Conservation (phyloP, 139 green algal species). For the Haematococcus lacustris region DNA sequence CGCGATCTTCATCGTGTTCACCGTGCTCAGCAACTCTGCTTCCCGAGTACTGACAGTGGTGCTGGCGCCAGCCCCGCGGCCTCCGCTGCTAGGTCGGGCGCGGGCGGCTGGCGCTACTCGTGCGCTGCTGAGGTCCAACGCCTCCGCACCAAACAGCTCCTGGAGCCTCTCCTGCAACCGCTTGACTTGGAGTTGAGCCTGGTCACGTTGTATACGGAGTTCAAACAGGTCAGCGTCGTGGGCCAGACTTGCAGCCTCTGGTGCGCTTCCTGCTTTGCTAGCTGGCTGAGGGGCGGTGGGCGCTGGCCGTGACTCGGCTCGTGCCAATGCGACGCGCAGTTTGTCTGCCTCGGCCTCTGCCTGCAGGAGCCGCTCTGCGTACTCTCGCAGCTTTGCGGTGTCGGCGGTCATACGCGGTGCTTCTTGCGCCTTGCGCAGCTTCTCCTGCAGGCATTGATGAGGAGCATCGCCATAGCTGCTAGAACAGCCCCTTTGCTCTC, state of each 20-base stretch:
- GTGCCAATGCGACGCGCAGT: conserved; percentile 30
- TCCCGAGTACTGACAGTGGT: conserved; percentile 26
- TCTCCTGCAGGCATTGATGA: conserved; percentile 10
- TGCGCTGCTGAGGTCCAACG: neutral
- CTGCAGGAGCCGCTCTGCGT: conserved; percentile 23
- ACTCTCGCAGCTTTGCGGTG: conserved; percentile 24
- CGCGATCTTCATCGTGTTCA: conserved; percentile 56
- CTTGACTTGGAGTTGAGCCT: conserved; percentile 34
- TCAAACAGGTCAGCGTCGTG: conserved; percentile 36
- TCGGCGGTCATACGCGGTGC: neutral
- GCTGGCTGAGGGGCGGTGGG: too few relatives aligned
- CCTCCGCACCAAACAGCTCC: conserved; percentile 29
- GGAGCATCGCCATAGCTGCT: too few relatives aligned
- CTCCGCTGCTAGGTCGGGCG: neutral
- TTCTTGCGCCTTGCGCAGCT: neutral
- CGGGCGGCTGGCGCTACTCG: neutral
- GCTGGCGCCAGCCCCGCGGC: conserved; percentile 4
- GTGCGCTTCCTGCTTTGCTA: conserved; percentile 11
- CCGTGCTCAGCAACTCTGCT: conserved; percentile 57
- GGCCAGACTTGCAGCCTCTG: conserved; percentile 4
- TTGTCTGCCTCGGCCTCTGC: conserved; percentile 39
- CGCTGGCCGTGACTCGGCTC: neutral
- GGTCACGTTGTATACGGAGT: conserved; percentile 41
- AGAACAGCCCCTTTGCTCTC: too few relatives aligned
- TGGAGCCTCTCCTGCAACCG: conserved; percentile 33